Evolutionary conservation across 805 yeast genomes (phyloP), one percentile per base, ranked within the genome.

Genomic region (Millerago galiae): DNA sequence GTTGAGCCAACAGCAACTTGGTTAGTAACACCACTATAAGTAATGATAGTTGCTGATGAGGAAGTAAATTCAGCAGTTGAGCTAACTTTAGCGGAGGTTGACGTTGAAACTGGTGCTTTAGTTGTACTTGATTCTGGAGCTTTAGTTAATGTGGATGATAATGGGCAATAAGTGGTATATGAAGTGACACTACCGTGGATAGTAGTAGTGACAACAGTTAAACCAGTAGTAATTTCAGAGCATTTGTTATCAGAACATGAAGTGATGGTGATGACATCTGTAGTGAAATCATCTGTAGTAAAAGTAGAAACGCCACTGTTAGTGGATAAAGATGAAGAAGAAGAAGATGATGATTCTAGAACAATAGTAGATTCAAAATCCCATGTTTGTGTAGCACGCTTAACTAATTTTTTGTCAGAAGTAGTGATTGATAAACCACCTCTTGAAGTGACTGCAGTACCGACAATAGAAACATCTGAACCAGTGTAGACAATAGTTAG

Each of bases 191-290:
- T 18, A 17, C 35, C 35, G 12, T 33, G 11, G 17, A 17, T 14
- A 12, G 35, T 33, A 12, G 21, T 18, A 13, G 35, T 33, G 25
- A 33, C 35, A 33, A 13, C 14, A 12, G 35, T 33, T 10, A 35
- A 16, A 15, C 34, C 37, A 24, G 31, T 40, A 8, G 42, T 40
- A 26, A 40, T 15, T 16, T 37, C 34, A n/a, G 25, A 13, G 16
- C 40, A 37, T 18, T 17, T 37, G 18, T 29, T n/a, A 18, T 37
- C 40, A 8, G 29, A 33, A 18, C 40, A 37, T 8, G 27, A 28
- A 7, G 40, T 37, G 28, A 29, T 16, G 11, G 35, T 33, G 10
- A 33, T 13, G 18, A 33, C 26, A 18, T 24, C 18, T 8, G 36
- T 21, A 13, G 26, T 9, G n/a, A 34, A 13, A 11, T 34, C 36